These are phyloP conservation scores for Grosmannia penicillata DNA, from an alignment of 2,329 filamentous ascomycete genomes.

Conservation along the genomic window DNA sequence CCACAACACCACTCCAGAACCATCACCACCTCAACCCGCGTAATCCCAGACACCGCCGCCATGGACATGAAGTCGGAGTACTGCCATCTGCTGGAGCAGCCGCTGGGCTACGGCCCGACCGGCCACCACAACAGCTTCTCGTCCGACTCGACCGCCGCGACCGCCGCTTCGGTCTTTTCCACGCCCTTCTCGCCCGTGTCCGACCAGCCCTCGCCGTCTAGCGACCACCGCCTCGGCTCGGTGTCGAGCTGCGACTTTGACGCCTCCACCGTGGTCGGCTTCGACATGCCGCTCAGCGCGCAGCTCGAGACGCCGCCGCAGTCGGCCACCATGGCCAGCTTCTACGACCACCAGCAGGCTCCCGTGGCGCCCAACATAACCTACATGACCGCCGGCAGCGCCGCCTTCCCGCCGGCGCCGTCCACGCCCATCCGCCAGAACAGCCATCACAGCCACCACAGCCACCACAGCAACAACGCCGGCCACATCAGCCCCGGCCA, in stretches of 20 bases:
- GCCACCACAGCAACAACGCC: constrained; percentile 1
- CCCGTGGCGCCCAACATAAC: no score
- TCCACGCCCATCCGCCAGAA: constrained; percentile 8
- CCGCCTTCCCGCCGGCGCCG: constrained; percentile 4
- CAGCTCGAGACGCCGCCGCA: constrained; percentile 20
- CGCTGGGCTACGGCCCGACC: background rate
- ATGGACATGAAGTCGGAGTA: background rate
- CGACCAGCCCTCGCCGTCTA: constrained; percentile 26
- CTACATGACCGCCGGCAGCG: background rate
- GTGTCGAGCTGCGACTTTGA: constrained; percentile 21
- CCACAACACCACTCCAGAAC: background rate
- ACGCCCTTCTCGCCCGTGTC: constrained; percentile 30
- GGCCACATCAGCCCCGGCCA: constrained; percentile 49
- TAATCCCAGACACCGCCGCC: no score
- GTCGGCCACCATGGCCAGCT: constrained; percentile 9
- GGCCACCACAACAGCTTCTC: constrained; percentile 22
- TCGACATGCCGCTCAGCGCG: constrained; percentile 14
- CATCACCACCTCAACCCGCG: background rate
- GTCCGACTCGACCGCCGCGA: constrained; percentile 17
- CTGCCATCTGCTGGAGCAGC: background rate
- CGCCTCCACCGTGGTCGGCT: background rate
- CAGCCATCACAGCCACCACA: constrained; percentile 10
- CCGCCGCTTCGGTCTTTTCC: constrained; percentile 26
- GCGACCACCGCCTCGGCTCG: constrained; percentile 13
- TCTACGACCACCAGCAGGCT: constrained; percentile 3